Evolutionary conservation across 73 alveolate species (phyloP), one percentile per base, ranked within the genome.

Genomic region (Vitrella brassicaformis): DNA sequence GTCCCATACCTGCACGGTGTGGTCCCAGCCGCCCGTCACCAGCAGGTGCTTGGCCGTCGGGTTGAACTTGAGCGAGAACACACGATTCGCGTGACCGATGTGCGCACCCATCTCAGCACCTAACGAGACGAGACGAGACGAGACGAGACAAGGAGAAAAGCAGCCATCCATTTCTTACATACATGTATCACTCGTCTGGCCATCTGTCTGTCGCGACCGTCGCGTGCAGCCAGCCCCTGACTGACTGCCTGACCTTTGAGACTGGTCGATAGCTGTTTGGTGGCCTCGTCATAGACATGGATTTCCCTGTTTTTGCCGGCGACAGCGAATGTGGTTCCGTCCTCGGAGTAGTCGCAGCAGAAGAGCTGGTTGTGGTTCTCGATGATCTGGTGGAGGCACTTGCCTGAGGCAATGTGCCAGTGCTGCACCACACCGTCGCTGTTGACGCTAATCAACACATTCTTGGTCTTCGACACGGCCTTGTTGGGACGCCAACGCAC

Each of bases 11-110:
- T 88, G 84, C 31, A 91, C 85, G 30, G 92, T 88, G 74, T 86
- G 73, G 85, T 91, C 97, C 97, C 97, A 91, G 45, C 97, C 97
- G 26, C 94, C 97, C 26, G 91, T 71, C 31, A 88, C 39, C 70
- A 91, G 79, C 80, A 88, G 64, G 74, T 91, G 85, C 64, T 86
- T 89, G 73, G 87, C 89, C 39, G 88, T 89, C 73, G 78, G 81
- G 78, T 90, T 89, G 81, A 91, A 91, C 74, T 88, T 88, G 28
- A 82, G 89, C 28, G 89, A 74, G 87, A 86, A 86, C 71, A 86
- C 92, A 71, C 92, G 70, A 75, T 81, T 86, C 30, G 85, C 70
- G 70, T 86, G 92, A 25, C 93, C 94, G 68, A 87, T 86, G 85
- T 66, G 66, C 79, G 83, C 87, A 28, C 89, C 88, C 8, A 86